Percentiles rank a stretch among this genome's conserved stretches.
Conservation (phyloP, 495 filamentous ascomycete genomes). For the Symbiotaphrina buchneri region DNA sequence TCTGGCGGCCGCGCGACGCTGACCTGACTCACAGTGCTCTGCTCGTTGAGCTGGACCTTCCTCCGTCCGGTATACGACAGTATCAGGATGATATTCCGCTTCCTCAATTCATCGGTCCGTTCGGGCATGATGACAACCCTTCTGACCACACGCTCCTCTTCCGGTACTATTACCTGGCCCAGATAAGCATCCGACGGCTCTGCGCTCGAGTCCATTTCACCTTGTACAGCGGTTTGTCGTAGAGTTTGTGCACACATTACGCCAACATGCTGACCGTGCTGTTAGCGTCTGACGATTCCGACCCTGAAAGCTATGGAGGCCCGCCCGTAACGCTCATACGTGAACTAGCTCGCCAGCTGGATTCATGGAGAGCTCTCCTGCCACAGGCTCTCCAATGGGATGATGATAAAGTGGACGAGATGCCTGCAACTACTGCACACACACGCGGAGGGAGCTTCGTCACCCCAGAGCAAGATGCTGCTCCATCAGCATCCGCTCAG, state of each 20-base stretch:
- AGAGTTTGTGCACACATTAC: too few relatives aligned
- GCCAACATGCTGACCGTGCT: not conserved
- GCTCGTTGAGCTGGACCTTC: not conserved
- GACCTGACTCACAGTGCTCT: not conserved
- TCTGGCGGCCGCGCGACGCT: too few relatives aligned
- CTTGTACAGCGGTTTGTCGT: not conserved
- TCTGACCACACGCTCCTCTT: not conserved
- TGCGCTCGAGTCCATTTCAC: not conserved
- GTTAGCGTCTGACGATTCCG: not conserved
- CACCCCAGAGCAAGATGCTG: too few relatives aligned
- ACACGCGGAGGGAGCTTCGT: too few relatives aligned
- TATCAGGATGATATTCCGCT: not conserved
- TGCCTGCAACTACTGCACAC: not conserved
- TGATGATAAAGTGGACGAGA: slow-evolving; percentile 10
- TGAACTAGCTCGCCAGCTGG: not conserved
- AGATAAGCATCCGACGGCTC: not conserved
- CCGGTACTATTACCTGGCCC: not conserved
- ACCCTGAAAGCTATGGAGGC: not conserved
- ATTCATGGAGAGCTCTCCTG: not conserved
- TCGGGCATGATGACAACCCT: not conserved
- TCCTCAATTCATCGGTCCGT: not conserved
- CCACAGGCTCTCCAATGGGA: not conserved
- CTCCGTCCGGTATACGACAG: not conserved
- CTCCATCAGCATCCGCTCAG: too few relatives aligned
- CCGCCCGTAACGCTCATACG: not conserved